A percentile compares a stretch with the other conserved stretches of the same genome.
phyloP scores from a whole-genome alignment of 2,329 filamentous ascomycete genomes.

The Ophiostoma australiae region DNA sequence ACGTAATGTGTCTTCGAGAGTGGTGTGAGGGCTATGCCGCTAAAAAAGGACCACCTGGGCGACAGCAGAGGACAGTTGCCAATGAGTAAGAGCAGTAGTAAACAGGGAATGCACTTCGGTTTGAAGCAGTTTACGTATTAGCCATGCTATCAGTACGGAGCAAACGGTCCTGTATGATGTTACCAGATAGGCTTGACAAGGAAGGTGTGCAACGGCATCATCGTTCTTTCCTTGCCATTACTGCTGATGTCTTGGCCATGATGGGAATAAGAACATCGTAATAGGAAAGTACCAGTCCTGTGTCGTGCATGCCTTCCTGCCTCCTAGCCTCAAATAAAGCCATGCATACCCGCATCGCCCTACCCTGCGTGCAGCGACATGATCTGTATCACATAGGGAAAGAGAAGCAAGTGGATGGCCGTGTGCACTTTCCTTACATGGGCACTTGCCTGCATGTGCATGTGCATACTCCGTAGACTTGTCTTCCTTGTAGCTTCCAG shows the following conservation, averaged over 20 bases:
- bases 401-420: not conserved
- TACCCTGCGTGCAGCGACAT: not conserved
- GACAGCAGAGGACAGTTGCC: not conserved
- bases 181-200: not conserved
- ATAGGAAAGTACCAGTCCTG: not conserved
- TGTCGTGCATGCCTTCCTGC: not conserved
- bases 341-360: not conserved
- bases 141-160: not conserved
- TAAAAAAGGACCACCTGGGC: conserved; percentile 15
- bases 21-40: conserved; percentile 9
- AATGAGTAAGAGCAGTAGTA: not conserved
- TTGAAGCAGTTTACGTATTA: not conserved
- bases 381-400: not conserved
- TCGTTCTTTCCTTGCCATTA: not conserved
- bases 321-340: not conserved
- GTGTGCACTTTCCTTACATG: not conserved
- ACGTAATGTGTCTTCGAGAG: not conserved
- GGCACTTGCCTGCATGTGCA: not conserved
- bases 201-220: not conserved
- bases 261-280: not conserved
- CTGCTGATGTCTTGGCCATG: not conserved
- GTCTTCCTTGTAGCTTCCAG: not conserved
- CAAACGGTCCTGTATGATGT: not conserved
- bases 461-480: too few species aligned
- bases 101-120: not conserved